These are phyloP conservation scores for Xylariaceae sp. DNA, from an alignment of 2,329 filamentous ascomycete species.

Conservation along the genomic window DNA sequence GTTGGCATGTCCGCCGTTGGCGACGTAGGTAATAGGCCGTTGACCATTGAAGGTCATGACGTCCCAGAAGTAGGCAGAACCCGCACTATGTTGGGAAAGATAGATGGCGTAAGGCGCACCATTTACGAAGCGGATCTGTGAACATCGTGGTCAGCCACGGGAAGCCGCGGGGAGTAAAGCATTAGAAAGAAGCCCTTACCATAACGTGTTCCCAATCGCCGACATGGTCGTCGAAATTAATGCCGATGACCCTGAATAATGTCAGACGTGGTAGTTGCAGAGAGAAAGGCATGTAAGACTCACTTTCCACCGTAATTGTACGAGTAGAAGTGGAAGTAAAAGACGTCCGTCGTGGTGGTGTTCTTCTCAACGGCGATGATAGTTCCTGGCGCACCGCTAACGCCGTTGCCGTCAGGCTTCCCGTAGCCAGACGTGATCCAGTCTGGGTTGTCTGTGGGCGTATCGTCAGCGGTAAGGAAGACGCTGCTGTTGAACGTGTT, in stretches of 20 bases:
- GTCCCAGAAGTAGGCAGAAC: slow-evolving; percentile 16
- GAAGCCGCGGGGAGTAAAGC: background rate
- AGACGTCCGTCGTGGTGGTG: slow-evolving; percentile 13
- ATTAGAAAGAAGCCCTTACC: background rate
- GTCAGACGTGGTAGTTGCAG: background rate
- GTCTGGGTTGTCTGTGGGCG: slow-evolving; percentile 7
- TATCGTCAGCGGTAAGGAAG: slow-evolving; percentile 10
- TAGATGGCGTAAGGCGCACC: slow-evolving; percentile 16
- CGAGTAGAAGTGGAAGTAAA: slow-evolving; percentile 19
- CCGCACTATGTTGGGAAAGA: slow-evolving; percentile 13
- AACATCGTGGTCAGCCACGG: background rate
- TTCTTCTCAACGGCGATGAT: slow-evolving; percentile 20
- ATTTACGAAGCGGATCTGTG: slow-evolving; percentile 15
- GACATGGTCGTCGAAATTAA: slow-evolving; percentile 16
- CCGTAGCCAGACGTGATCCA: slow-evolving; percentile 15
- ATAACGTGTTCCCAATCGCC: slow-evolving; percentile 17
- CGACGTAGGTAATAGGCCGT: slow-evolving; percentile 14
- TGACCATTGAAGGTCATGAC: slow-evolving; percentile 16
- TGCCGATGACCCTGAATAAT: slow-evolving; percentile 5
- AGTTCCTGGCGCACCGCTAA: slow-evolving; percentile 13
- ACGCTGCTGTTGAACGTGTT: slow-evolving; percentile 15
- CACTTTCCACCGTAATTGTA: slow-evolving; percentile 18
- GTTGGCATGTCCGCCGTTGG: slow-evolving; percentile 15
- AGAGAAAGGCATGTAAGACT: background rate
- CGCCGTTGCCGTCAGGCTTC: slow-evolving; percentile 9